Conservation (phyloP, 2,329 filamentous ascomycete genomes). For the Piedraia hortae region DNA sequence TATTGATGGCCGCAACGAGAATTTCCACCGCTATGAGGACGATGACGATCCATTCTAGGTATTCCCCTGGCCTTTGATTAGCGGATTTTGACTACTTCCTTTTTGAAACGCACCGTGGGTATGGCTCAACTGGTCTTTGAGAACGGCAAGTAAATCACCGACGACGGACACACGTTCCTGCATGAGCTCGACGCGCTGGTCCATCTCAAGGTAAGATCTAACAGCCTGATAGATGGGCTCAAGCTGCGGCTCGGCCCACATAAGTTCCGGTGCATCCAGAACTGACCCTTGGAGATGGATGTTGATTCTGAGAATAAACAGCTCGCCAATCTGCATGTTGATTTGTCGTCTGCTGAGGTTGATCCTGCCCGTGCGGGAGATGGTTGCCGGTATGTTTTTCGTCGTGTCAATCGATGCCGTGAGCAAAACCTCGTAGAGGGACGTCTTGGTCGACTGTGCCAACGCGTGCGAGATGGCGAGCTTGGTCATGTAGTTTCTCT, state of each 20-base stretch:
- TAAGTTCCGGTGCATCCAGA: slow-evolving; percentile 84
- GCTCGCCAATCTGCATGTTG: slow-evolving; percentile 97
- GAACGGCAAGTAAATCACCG: slow-evolving; percentile 66
- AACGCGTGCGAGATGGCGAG: slow-evolving; percentile 86
- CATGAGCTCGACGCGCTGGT: slow-evolving; percentile 68
- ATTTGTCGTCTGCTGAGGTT: slow-evolving; percentile 68
- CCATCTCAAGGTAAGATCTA: slow-evolving; percentile 88
- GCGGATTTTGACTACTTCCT: too few relatives aligned
- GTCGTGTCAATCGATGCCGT: slow-evolving; percentile 81
- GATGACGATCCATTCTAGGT: slow-evolving; percentile 41
- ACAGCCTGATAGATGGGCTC: slow-evolving; percentile 94
- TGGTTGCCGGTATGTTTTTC: slow-evolving; percentile 77
- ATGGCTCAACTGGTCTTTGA: slow-evolving; percentile 88
- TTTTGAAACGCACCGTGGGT: slow-evolving; percentile 76
- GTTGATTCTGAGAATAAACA: slow-evolving; percentile 92
- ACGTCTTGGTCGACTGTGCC: slow-evolving; percentile 80
- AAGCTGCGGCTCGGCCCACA: slow-evolving; percentile 93
- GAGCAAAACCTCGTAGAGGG: slow-evolving; percentile 83
- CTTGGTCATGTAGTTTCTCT: slow-evolving; percentile 95
- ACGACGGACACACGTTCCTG: slow-evolving; percentile 84
- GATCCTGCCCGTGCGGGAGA: slow-evolving; percentile 78
- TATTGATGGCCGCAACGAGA: slow-evolving; percentile 61
- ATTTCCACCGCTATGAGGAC: slow-evolving; percentile 90
- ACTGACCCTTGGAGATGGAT: slow-evolving; percentile 95
- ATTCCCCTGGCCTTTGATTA: slow-evolving; percentile 13